phyloP scores from a whole-genome alignment of 1,284 basidiomycete species.

The Sanghuangporus weigelae region DNA sequence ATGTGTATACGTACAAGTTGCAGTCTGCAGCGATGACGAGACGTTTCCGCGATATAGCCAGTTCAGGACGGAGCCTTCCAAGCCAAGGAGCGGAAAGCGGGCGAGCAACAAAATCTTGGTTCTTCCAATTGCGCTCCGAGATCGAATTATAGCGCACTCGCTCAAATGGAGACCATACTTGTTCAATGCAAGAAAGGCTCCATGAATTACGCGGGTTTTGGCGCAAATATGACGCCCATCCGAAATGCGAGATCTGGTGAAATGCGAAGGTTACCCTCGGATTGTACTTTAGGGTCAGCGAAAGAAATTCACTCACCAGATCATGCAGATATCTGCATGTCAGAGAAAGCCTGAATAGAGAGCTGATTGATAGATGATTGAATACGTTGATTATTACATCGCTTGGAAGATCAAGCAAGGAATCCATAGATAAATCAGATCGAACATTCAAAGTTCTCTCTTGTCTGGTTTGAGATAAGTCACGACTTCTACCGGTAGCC shows the following conservation, averaged over 20 bases:
- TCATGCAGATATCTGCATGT: slow-evolving; percentile 10
- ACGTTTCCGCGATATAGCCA: slow-evolving; percentile 53
- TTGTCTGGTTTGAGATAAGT: background rate
- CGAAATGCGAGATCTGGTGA: slow-evolving; percentile 51
- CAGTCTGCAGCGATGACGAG: slow-evolving; percentile 61
- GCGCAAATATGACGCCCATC: slow-evolving; percentile 52
- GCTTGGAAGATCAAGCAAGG: slow-evolving; percentile 6
- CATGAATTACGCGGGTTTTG: slow-evolving; percentile 46
- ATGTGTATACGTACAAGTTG: slow-evolving; percentile 53
- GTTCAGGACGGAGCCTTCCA: slow-evolving; percentile 48
- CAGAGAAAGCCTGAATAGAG: slow-evolving; percentile 2
- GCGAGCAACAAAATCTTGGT: slow-evolving; percentile 51
- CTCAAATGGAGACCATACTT: slow-evolving; percentile 40
- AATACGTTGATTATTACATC: slow-evolving; percentile 12
- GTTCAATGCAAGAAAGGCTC: slow-evolving; percentile 43
- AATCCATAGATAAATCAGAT: background rate
- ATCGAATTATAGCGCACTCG: slow-evolving; percentile 50
- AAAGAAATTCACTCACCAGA: slow-evolving; percentile 2
- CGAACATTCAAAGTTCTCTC: too few relatives aligned
- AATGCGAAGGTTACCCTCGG: background rate
- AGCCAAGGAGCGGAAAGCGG: slow-evolving; percentile 63
- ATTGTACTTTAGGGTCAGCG: background rate
- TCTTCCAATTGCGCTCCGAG: slow-evolving; percentile 52
- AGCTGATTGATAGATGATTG: background rate
- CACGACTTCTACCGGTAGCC: too few relatives aligned